Conservation (phyloP, 1,139 yeast genomes). For the Nakaseomyces delphensis region DNA sequence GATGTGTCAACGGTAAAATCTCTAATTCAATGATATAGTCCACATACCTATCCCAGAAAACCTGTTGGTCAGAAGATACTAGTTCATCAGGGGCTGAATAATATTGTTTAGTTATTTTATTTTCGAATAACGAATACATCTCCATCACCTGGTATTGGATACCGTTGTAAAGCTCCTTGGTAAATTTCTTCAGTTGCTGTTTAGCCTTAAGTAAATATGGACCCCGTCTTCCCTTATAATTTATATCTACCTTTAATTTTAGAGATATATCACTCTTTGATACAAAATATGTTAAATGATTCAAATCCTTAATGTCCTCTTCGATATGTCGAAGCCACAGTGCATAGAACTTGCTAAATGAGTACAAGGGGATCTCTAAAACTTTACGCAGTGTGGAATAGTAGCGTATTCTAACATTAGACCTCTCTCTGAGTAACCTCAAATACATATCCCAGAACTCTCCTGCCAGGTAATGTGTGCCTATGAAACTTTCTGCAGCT, state of each 20-base stretch:
- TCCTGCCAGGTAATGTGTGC: constrained; percentile 63
- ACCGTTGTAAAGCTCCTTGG: constrained; percentile 29
- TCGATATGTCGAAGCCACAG: constrained; percentile 36
- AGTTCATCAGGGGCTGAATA: constrained; percentile 26
- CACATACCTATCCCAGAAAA: constrained; percentile 25
- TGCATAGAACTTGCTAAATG: constrained; percentile 55
- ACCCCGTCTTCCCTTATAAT: constrained; percentile 24
- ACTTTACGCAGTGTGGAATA: constrained; percentile 47
- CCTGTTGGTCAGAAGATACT: constrained; percentile 19
- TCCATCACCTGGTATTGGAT: constrained; percentile 28
- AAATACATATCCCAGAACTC: constrained; percentile 71
- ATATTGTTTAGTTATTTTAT: constrained; percentile 21
- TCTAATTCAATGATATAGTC: constrained; percentile 22
- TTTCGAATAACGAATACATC: constrained; percentile 27
- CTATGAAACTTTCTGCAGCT: constrained; percentile 53
- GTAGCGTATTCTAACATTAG: constrained; percentile 30
- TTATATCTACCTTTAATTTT: constrained; percentile 28
- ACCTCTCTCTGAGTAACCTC: constrained; percentile 40
- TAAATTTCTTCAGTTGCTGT: constrained; percentile 22
- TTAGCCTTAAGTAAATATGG: constrained; percentile 27
- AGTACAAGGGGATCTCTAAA: constrained; percentile 67
- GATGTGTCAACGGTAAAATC: constrained; percentile 17
- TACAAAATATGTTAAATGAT: constrained; percentile 26
- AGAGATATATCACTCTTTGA: constrained; percentile 26
- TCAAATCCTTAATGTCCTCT: constrained; percentile 32